These are phyloP conservation scores for Septoria petroselini DNA, from an alignment of 2,329 filamentous ascomycete genomes.

Conservation along the genomic window DNA sequence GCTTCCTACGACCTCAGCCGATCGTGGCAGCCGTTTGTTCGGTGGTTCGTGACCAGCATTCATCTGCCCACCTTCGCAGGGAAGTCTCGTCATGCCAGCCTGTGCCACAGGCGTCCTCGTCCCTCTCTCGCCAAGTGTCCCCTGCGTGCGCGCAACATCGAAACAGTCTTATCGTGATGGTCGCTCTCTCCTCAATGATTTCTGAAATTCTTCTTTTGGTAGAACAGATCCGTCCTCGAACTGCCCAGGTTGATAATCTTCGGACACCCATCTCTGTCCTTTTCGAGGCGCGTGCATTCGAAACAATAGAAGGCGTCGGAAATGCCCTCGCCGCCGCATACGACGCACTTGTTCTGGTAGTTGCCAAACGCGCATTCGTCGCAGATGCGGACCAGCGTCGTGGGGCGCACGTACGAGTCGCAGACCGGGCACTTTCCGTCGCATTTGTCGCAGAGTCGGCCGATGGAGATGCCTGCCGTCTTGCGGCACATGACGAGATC, in stretches of 20 bases:
- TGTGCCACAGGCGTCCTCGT: too few relatives aligned
- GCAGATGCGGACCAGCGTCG: slow-evolving; percentile 95
- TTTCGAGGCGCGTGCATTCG: slow-evolving; percentile 93
- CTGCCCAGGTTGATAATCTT: slow-evolving; percentile 99
- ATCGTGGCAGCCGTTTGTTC: too few relatives aligned
- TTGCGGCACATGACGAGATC: slow-evolving; percentile 99
- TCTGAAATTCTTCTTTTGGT: slow-evolving; percentile 69
- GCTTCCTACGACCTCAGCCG: too few relatives aligned
- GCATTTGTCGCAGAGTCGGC: slow-evolving; percentile 98
- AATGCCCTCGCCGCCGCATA: slow-evolving; percentile 97
- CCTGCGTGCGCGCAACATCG: too few relatives aligned
- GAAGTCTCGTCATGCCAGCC: too few relatives aligned
- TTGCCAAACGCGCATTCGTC: slow-evolving; percentile 99
- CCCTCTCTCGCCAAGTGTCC: too few relatives aligned
- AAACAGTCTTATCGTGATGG: neutral
- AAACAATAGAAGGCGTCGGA: slow-evolving; percentile 99
- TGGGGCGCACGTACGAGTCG: slow-evolving; percentile 97
- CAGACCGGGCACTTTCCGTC: slow-evolving; percentile 99
- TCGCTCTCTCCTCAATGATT: slow-evolving; percentile 48
- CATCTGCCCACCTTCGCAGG: too few relatives aligned
- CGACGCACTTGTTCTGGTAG: slow-evolving; percentile 99
- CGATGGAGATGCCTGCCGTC: slow-evolving; percentile 94
- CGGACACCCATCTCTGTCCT: slow-evolving; percentile 94
- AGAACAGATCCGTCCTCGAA: slow-evolving; percentile 86
- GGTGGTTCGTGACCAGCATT: too few relatives aligned